Evolutionary conservation across 1,284 basidiomycete genomes (phyloP), one percentile per base, ranked within the genome.

Genomic region (Schizophyllum amplum): DNA sequence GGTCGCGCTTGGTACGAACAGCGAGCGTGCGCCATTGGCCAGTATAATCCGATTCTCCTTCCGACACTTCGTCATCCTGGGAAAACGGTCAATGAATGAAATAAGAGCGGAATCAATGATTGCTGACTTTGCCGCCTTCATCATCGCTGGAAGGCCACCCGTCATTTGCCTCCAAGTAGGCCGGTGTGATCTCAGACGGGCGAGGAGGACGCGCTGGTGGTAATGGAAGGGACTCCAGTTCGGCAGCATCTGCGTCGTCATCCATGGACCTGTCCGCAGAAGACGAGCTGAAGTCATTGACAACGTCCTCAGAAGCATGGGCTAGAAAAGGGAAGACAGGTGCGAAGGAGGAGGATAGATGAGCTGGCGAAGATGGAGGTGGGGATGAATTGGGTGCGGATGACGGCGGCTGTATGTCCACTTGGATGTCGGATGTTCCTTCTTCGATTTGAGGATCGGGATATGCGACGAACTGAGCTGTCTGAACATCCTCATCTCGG

Each of bases 1-100:
- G 85, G 61, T 86, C 86, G n/a, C 68, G 69, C 70, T 87, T 88
- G 15, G 82, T 86, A 15, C 76, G 80, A 4, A 85, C 75, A 7
- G 66, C 71, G 58, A 82, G 63, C 55, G 76, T 73, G 64, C 69
- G 78, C 70, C 79, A 88, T 48, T 71, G 74, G 3, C 85, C 87
- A 1, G 85, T 88, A 63, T 78, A 87, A 60, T 87, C 83, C 13
- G 85, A 83, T 60, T 79, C 65, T 1, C 70, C 71, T 48, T 70
- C 66, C 9, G 61, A 65, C 2, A 62, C 60, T 6, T 59, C 61
- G 11, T 59, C 57, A 4, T 54, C 59, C 17, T 20, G 23, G 48
- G 20, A 24, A n/a, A 5, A 24, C n/a, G 23, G 6, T 49, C 13
- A 17, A 17, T 50, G 24, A 22, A n/a, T n/a, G 21, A 52, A 24